Base-by-base conservation (phyloP, 352 stramenopile genomes). In the Ophiocytium majus region DNA sequence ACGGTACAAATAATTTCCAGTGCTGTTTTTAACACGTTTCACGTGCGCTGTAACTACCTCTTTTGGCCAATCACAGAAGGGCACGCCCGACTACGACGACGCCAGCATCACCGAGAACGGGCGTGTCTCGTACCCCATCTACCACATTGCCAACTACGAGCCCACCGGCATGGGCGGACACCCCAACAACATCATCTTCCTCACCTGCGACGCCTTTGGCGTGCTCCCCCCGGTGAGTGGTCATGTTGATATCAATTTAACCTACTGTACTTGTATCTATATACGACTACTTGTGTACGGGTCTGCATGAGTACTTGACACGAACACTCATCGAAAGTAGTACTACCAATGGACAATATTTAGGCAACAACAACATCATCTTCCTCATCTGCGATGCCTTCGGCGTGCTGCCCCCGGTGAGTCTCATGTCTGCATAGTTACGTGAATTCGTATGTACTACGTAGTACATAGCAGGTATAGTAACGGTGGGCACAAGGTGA, bases 331-430 rank as follows among this genome's bases (percentile, higher is more conserved):
- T n/a, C n/a, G n/a, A n/a, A n/a, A n/a, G n/a, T n/a, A n/a, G n/a
- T n/a, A n/a, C n/a, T n/a, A n/a, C n/a, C n/a, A n/a, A n/a, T n/a
- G n/a, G n/a, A n/a, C n/a, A n/a, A n/a, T n/a, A n/a, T n/a, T n/a
- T n/a, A n/a, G n/a, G n/a, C n/a, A n/a, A n/a, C 82, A 95, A 96
- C 49, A 97, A 97, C 88, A 94, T 99, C 80, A 95, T 99, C 76
- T 99, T 99, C 92, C 92, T 99, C 43, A 98, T 95, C 66, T 98
- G 95, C 90, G 97, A 99, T 90, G 97, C 96, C 57, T 99, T 98
- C 91, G 97, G 97, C 80, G 96, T 99, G 57, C 90, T 99, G n/a
- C n/a, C n/a, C n/a, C n/a, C n/a, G n/a, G n/a, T n/a, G n/a, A n/a
- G n/a, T n/a, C n/a, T n/a, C n/a, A n/a, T n/a, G n/a, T n/a, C n/a